A percentile compares a stretch with the other conserved stretches of the same genome.
phyloP scores from a whole-genome alignment of 345 rosid species.

The Viola odorata region DNA sequence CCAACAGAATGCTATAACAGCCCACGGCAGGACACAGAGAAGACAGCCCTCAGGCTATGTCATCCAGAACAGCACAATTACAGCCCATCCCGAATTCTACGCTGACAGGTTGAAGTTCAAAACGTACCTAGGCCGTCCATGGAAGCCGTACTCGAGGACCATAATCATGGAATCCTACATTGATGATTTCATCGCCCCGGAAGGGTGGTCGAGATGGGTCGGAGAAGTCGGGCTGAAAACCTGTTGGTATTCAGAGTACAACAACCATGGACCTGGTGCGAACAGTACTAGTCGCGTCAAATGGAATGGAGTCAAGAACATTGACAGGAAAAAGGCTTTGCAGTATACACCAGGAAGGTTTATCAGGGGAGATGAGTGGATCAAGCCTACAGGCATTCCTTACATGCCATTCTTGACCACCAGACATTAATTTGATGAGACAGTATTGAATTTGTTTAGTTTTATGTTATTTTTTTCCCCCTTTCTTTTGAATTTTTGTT shows the following conservation, averaged over 20 bases:
- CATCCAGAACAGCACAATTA: slow-evolving; percentile 67
- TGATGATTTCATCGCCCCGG: slow-evolving; percentile 42
- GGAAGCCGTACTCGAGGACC: slow-evolving; percentile 52
- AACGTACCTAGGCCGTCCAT: slow-evolving; percentile 67
- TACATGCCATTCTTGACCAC: slow-evolving; percentile 21
- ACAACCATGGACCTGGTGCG: slow-evolving; percentile 69
- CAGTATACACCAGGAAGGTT: slow-evolving; percentile 36
- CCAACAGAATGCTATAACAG: slow-evolving; percentile 53
- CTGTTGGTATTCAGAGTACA: slow-evolving; percentile 48
- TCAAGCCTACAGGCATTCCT: slow-evolving; percentile 42
- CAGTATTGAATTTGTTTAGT: no score
- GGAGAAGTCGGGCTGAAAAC: slow-evolving; percentile 44
- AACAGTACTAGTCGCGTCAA: slow-evolving; percentile 30
- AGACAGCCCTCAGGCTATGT: slow-evolving; percentile 43
- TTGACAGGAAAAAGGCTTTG: slow-evolving; percentile 22
- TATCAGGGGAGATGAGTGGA: slow-evolving; percentile 47
- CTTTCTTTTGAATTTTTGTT: no score
- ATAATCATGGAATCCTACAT: slow-evolving; percentile 58
- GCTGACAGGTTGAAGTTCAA: slow-evolving; percentile 27
- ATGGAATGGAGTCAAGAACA: slow-evolving; percentile 57
- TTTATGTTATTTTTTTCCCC: no score
- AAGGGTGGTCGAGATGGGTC: slow-evolving; percentile 66
- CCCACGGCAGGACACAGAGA: slow-evolving; percentile 48
- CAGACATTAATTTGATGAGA: background rate
- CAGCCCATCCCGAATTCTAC: slow-evolving; percentile 31